Evolutionary conservation across 2,329 filamentous ascomycete genomes (phyloP).

Genomic region (Aspergillus transmontanensis): DNA sequence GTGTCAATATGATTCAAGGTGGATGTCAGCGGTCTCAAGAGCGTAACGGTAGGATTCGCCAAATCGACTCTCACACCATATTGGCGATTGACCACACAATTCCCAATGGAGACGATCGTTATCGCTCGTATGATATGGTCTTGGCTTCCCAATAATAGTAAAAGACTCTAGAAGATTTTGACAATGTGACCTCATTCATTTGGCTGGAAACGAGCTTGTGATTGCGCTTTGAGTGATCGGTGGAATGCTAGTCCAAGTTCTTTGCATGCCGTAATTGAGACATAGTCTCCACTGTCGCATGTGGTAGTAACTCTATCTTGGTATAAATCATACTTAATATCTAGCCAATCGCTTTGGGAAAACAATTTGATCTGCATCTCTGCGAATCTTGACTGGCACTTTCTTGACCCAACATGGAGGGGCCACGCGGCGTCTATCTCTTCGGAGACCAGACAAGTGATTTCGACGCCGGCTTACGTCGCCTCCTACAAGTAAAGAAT

Average conservation of each 20-base stretch:
- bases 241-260: not conserved
- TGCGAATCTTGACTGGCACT: constrained; percentile 1
- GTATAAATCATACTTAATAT: constrained; percentile 2
- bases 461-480: constrained; percentile 45
- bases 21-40: constrained; percentile 1
- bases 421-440: constrained; percentile 42
- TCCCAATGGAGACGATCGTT: not conserved
- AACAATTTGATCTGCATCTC: not conserved
- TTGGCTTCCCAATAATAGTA: constrained; percentile 3
- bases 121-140: not conserved
- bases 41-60: constrained; percentile 11
- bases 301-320: constrained; percentile 2
- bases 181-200: constrained; percentile 4
- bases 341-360: constrained; percentile 10
- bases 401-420: constrained; percentile 29
- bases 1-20: not conserved
- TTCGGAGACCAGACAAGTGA: constrained; percentile 52
- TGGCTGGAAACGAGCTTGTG: constrained; percentile 2
- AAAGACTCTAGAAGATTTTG: not conserved
- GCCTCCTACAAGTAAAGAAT: constrained; percentile 45
- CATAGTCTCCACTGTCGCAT: constrained; percentile 1
- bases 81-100: not conserved
- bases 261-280: constrained; percentile 2
- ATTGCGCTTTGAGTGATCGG: not conserved
- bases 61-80: not conserved